Evolutionary conservation across 2,329 filamentous ascomycete genomes (phyloP), one percentile per base, ranked within the genome.

Genomic region (Fusarium odoratissimum): DNA sequence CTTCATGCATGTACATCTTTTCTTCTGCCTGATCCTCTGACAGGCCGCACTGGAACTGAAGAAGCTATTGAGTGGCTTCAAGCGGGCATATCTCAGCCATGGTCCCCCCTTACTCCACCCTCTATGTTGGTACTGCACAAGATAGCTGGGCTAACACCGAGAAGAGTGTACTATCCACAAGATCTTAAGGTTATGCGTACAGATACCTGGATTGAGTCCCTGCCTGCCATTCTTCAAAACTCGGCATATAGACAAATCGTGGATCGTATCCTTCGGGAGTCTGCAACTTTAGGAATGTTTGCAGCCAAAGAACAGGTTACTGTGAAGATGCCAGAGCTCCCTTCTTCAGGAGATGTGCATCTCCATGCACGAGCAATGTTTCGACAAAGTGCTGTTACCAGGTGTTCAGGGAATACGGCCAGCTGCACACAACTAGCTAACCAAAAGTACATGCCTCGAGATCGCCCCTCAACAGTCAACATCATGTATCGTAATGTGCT

Each of bases 1-100:
- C 77, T 90, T 3, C 91, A 93, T 72, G 91, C 90, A 0, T 81
- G 83, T 14, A 92, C 91, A 0, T 90, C 90, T 0, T 88, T 86
- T 41, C 69, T 85, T 0, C 45, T 92, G 0, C 85, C 88, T 0
- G 91, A 92, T 72, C 82, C 84, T 0, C 81, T 92, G 3, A 92
- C 90, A 0, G 82, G 84, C 0, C 83, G 86, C 0, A 92, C 89
- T 2, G 91, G 91, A 0, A 85, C 84, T 0, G 90, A 92, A 74
- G 89, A 92, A 75, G 86, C 88, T 0, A 67, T 91, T 0, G 77
- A 83, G 3, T 84, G 83, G 55, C 80, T 92, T 1, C 76, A 80
- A 21, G 88, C 88, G 0, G 88, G 86, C 0, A 79, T 80, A 17
- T 87, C 84, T 38, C 86, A 87, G 42, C 86, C 87, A 2, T 89